Evolutionary conservation across 805 yeast genomes (phyloP).

Genomic region (Suhomyces sp.): DNA sequence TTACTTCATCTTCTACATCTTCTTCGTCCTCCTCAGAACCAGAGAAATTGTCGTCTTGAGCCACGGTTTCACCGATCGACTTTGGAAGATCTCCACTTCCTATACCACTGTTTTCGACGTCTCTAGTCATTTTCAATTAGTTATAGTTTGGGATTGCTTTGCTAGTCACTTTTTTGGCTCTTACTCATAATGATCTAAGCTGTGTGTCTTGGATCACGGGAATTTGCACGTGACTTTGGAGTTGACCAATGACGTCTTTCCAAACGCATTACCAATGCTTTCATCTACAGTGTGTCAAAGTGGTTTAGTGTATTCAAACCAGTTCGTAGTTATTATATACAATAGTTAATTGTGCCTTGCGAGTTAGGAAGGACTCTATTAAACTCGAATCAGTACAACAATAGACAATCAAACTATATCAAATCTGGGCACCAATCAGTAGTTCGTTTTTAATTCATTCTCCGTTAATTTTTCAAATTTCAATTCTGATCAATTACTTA

Average conservation of each 20-base stretch:
- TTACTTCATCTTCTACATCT: constrained; percentile 18
- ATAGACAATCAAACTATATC: not conserved
- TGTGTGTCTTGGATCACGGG: not conserved
- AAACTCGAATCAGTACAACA: not conserved
- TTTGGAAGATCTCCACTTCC: constrained; percentile 6
- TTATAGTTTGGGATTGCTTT: not conserved
- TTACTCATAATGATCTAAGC: not conserved
- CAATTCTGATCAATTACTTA: constrained; percentile 12
- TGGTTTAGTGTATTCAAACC: constrained; percentile 1
- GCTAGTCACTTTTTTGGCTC: not conserved
- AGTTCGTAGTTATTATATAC: constrained; percentile 5
- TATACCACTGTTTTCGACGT: not conserved
- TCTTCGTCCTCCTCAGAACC: constrained; percentile 24
- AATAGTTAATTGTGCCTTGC: constrained; percentile 1
- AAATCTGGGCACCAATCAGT: not conserved
- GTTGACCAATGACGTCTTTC: not conserved
- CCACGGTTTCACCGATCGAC: constrained; percentile 7
- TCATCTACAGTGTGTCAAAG: not conserved
- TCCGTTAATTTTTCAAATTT: not conserved
- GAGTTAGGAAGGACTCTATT: not conserved
- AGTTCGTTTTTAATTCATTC: not conserved
- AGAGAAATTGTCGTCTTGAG: constrained; percentile 9
- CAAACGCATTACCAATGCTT: not conserved
- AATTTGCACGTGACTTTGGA: not conserved
- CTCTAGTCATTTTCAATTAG: not conserved